phyloP scores from a whole-genome alignment of 1,284 basidiomycete species.

The Cryptococcus deneoformans region DNA sequence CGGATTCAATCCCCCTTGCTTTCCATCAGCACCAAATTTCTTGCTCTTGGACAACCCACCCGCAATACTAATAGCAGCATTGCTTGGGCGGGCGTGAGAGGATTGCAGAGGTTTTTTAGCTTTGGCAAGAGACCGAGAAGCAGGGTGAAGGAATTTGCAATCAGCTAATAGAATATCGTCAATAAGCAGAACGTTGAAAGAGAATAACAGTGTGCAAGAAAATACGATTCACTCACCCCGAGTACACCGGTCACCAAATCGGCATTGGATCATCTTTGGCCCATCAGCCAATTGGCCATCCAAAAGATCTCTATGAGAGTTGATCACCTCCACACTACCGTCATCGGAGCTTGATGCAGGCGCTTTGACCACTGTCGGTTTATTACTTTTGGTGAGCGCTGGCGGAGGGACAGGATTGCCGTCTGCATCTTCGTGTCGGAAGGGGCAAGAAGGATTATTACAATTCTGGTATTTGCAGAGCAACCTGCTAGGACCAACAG shows the following conservation, averaged over 20 bases:
- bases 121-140: constrained; percentile 25
- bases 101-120: background rate
- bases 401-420: constrained; percentile 49
- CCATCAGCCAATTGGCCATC: constrained; percentile 34
- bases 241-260: constrained; percentile 45
- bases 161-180: constrained; percentile 20
- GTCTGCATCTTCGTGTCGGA: constrained; percentile 48
- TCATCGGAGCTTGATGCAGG: constrained; percentile 14
- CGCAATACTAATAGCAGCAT: constrained; percentile 6
- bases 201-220: background rate
- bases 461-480: constrained; percentile 50
- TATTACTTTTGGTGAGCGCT: constrained; percentile 26
- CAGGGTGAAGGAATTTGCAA: constrained; percentile 39
- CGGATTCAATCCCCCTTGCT: constrained; percentile 24
- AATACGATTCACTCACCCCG: constrained; percentile 19
- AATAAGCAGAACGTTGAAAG: background rate
- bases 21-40: constrained; percentile 21
- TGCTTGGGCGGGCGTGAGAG: background rate
- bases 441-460: constrained; percentile 49
- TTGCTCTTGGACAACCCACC: constrained; percentile 33
- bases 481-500: constrained; percentile 39
- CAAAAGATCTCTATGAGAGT: constrained; percentile 28
- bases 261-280: constrained; percentile 25
- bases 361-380: background rate
- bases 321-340: constrained; percentile 28